phyloP scores from a whole-genome alignment of 2,329 filamentous ascomycete genomes.

The Aureobasidium melanogenum region DNA sequence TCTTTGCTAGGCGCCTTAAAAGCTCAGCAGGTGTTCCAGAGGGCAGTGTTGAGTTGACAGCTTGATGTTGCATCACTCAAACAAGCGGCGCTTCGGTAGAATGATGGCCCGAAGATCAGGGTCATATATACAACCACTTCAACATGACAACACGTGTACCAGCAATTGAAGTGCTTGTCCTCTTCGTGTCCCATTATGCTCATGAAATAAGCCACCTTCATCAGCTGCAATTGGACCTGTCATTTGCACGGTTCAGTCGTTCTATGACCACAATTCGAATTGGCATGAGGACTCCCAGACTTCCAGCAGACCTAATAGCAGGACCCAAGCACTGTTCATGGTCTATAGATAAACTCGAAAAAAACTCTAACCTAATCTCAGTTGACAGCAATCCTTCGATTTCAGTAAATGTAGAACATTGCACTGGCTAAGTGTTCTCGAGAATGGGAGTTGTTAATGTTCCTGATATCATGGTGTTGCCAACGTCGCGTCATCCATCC shows the following conservation, averaged over 20 bases:
- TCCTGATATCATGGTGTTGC: background rate
- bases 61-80: background rate
- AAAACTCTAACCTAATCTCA: too few relatives aligned
- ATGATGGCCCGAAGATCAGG: background rate
- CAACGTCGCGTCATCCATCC: slow-evolving; percentile 1
- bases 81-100: background rate
- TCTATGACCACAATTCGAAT: background rate
- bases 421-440: background rate
- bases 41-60: slow-evolving; percentile 41
- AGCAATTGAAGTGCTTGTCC: background rate
- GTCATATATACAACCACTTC: background rate
- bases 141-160: background rate
- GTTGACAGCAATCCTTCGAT: too few relatives aligned
- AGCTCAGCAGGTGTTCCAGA: slow-evolving; percentile 45
- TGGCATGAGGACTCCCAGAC: background rate
- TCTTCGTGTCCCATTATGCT: background rate
- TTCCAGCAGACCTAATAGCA: too few relatives aligned
- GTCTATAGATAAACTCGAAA: background rate
- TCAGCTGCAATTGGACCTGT: background rate
- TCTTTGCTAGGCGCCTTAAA: slow-evolving; percentile 57
- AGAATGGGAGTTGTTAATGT: background rate
- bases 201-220: too few relatives aligned
- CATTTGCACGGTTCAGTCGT: too few relatives aligned
- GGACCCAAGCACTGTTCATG: background rate
- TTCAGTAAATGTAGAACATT: background rate